phyloP scores from a whole-genome alignment of 768 basidiomycete genomes.

The Tulasnella sp. region DNA sequence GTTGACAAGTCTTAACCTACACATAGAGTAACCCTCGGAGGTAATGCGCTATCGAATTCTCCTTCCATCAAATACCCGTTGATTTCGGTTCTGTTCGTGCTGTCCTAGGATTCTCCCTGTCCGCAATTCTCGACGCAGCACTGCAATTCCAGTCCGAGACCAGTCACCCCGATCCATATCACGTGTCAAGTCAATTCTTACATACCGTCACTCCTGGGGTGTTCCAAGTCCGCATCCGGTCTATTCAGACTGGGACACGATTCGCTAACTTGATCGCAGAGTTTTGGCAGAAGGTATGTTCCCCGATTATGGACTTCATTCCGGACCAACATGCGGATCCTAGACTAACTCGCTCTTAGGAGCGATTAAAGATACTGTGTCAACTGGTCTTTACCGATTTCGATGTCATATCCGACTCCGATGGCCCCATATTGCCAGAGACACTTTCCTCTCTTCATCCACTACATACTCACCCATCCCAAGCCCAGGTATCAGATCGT shows the following conservation, averaged over 20 bases:
- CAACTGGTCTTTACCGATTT: neutral
- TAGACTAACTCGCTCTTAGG: neutral
- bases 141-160: neutral
- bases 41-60: neutral
- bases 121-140: neutral
- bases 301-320: neutral
- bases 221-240: neutral
- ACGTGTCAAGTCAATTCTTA: neutral
- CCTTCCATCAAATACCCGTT: neutral
- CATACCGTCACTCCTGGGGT: neutral
- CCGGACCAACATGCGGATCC: neutral
- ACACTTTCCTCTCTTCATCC: neutral
- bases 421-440: neutral
- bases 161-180: neutral
- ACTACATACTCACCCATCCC: neutral
- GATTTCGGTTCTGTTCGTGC: neutral
- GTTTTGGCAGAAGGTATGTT: neutral
- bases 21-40: conserved; percentile 10
- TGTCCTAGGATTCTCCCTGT: neutral
- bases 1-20: neutral
- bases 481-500: neutral
- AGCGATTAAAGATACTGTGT: neutral
- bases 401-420: neutral
- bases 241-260: neutral
- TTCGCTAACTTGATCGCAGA: neutral